phyloP scores from a whole-genome alignment of 176 grass and related monocot genomes.

The Pontederia paniculata region DNA sequence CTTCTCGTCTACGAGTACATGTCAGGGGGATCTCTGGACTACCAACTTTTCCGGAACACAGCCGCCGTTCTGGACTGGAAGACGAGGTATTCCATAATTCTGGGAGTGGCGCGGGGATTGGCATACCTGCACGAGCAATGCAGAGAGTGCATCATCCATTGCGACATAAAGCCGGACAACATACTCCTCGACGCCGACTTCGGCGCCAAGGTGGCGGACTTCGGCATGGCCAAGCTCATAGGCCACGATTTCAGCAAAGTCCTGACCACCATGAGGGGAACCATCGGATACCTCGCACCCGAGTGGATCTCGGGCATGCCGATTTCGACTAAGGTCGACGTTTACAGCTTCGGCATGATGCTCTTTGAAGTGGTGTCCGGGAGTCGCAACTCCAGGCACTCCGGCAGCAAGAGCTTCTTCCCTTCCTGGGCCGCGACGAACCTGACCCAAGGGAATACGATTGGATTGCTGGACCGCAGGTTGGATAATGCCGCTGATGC shows the following conservation, averaged over 20 bases:
- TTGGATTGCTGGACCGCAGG: not conserved
- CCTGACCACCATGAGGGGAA: slow-evolving; percentile 31
- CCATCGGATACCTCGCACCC: slow-evolving; percentile 29
- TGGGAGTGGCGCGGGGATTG: slow-evolving; percentile 23
- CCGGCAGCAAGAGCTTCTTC: not conserved
- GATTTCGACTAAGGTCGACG: slow-evolving; percentile 26
- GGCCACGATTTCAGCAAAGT: slow-evolving; percentile 25
- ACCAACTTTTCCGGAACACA: slow-evolving; percentile 14
- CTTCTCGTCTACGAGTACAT: slow-evolving; percentile 34
- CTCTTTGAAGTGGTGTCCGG: slow-evolving; percentile 27
- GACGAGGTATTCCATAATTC: slow-evolving; percentile 17
- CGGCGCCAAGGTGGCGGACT: slow-evolving; percentile 26
- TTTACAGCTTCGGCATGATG: slow-evolving; percentile 36
- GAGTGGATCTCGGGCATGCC: slow-evolving; percentile 25
- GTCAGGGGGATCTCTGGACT: slow-evolving; percentile 22
- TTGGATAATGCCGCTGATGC: not conserved
- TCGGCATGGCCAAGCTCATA: slow-evolving; percentile 37
- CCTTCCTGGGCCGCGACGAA: slow-evolving; percentile 18
- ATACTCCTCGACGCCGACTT: slow-evolving; percentile 20
- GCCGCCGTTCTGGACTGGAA: slow-evolving; percentile 16
- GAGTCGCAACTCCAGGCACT: slow-evolving; percentile 3
- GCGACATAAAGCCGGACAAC: slow-evolving; percentile 38
- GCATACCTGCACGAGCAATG: slow-evolving; percentile 34
- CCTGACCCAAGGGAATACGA: not conserved
- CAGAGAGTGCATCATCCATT: slow-evolving; percentile 27